These are phyloP conservation scores for Eucalyptus sp. DNA, from an alignment of 345 rosid genomes.

Conservation along the genomic window DNA sequence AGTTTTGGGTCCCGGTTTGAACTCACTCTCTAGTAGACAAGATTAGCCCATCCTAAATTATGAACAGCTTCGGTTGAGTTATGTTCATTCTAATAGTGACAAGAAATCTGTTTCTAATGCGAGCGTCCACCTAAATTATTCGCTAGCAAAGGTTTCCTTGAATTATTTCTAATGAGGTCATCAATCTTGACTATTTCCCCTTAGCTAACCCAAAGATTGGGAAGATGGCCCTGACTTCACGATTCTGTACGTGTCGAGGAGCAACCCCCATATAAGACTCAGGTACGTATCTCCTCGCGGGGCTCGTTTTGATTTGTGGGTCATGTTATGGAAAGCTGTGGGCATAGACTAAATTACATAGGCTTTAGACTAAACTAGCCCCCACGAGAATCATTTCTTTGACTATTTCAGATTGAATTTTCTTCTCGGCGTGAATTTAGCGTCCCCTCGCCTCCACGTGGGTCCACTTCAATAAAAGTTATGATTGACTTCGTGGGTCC, in stretches of 20 bases:
- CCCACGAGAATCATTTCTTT: neutral
- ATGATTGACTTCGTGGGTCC: neutral
- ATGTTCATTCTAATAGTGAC: neutral
- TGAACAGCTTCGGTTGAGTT: neutral
- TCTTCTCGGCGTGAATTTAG: neutral
- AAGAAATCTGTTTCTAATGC: neutral
- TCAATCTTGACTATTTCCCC: neutral
- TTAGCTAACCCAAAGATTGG: neutral
- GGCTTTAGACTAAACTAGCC: neutral
- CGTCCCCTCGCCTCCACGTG: neutral
- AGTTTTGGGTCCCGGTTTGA: neutral
- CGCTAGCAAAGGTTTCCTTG: neutral
- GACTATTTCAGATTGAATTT: neutral
- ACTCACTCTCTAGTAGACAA: neutral
- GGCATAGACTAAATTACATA: too few species aligned
- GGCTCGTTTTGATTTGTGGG: neutral
- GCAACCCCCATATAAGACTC: neutral
- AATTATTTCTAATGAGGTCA: neutral
- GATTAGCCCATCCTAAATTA: neutral
- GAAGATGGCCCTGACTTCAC: neutral
- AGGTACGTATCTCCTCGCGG: neutral
- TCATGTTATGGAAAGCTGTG: neutral
- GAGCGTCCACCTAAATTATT: neutral
- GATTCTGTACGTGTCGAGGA: neutral
- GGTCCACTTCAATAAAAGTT: neutral